Conservation (phyloP, 2,329 filamentous ascomycete species). For the Dothideomycetidae sp. region DNA sequence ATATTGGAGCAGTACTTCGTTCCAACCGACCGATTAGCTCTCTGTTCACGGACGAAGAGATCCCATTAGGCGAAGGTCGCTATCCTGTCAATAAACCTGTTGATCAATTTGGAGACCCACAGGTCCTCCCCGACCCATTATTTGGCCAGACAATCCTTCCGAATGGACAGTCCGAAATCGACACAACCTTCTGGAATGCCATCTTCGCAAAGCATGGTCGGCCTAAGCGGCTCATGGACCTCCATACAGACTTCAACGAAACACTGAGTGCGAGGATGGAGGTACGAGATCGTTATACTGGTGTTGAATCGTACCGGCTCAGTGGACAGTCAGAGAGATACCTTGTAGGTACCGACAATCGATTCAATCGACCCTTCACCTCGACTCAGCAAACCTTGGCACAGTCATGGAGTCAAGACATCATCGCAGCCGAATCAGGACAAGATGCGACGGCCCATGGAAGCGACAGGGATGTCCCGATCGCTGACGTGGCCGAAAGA, state of each 20-base stretch:
- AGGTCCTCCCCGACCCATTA: slow-evolving; percentile 10
- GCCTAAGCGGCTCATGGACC: neutral
- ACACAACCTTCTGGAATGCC: slow-evolving; percentile 5
- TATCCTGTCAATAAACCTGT: slow-evolving; percentile 20
- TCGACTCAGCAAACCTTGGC: neutral
- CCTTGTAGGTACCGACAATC: slow-evolving; percentile 3
- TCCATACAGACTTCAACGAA: slow-evolving; percentile 8
- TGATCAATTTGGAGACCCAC: slow-evolving; percentile 21
- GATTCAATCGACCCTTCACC: slow-evolving; percentile 2
- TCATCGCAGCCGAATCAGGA: slow-evolving; percentile 1
- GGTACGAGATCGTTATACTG: slow-evolving; percentile 3
- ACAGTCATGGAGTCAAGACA: slow-evolving; percentile 4
- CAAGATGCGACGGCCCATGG: slow-evolving; percentile 1
- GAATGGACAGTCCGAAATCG: slow-evolving; percentile 28
- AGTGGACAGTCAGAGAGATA: slow-evolving; percentile 4
- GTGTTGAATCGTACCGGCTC: slow-evolving; percentile 2
- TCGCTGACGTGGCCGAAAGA: neutral
- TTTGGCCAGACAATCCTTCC: slow-evolving; percentile 8
- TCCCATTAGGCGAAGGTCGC: slow-evolving; percentile 18
- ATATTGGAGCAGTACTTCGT: slow-evolving; percentile 23
- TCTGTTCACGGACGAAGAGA: slow-evolving; percentile 27
- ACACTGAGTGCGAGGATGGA: slow-evolving; percentile 1
- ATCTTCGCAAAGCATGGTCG: slow-evolving; percentile 5
- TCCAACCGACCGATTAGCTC: slow-evolving; percentile 34
- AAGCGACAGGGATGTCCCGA: neutral